These are phyloP conservation scores for Suillus subluteus DNA, from an alignment of 768 basidiomycete genomes.

Conservation along the genomic window DNA sequence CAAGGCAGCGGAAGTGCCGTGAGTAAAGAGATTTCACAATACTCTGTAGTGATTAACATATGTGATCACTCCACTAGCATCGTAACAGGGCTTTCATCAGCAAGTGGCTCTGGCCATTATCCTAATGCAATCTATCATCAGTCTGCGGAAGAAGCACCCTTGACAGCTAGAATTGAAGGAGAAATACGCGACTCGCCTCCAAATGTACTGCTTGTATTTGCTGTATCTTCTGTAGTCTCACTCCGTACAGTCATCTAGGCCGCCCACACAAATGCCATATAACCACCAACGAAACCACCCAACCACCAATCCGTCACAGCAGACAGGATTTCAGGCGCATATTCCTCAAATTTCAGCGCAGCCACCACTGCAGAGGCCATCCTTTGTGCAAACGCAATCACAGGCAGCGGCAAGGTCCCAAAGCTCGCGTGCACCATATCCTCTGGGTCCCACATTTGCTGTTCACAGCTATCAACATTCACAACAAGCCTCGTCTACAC, in stretches of 20 bases:
- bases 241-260: slow-evolving; percentile 10
- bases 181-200: slow-evolving; percentile 5
- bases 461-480: background rate
- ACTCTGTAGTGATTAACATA: background rate
- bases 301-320: background rate
- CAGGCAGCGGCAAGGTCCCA: slow-evolving; percentile 6
- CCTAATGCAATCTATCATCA: background rate
- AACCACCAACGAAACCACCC: background rate
- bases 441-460: background rate
- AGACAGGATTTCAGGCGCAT: slow-evolving; percentile 1
- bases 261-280: background rate
- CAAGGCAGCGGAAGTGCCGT: background rate
- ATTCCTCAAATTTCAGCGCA: background rate
- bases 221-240: background rate
- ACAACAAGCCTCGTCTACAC: background rate
- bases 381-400: slow-evolving; percentile 4
- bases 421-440: background rate
- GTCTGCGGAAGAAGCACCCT: slow-evolving; percentile 20
- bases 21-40: background rate
- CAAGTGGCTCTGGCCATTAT: background rate
- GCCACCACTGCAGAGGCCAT: background rate
- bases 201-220: slow-evolving; percentile 2
- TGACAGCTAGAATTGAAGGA: slow-evolving; percentile 41
- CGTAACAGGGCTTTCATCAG: background rate
- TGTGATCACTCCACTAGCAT: background rate